Evolutionary conservation across 352 stramenopile species (phyloP).

Genomic region (Phytophthora boehmeriae): DNA sequence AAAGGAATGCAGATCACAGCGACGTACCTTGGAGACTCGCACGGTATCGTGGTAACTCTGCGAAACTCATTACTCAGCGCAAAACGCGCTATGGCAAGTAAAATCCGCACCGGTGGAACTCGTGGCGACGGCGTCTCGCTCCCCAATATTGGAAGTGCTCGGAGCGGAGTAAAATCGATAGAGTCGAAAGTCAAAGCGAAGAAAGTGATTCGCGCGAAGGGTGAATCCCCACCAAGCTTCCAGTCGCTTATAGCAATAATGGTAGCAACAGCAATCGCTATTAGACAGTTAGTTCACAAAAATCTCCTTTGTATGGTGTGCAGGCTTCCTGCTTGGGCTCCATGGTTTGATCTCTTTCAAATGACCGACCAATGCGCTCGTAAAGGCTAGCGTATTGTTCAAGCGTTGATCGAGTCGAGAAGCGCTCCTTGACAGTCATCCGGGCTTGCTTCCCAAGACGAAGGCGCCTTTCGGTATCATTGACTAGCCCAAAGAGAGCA

Average conservation of each 20-base stretch:
- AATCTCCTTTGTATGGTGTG: slow-evolving; percentile 4
- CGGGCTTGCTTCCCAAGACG: slow-evolving; percentile 42
- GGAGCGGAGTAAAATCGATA: slow-evolving; percentile 33
- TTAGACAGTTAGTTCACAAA: slow-evolving; percentile 19
- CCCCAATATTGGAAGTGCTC: slow-evolving; percentile 34
- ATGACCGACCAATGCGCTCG: slow-evolving; percentile 28
- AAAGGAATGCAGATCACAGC: slow-evolving; percentile 92
- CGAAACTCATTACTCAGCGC: slow-evolving; percentile 90
- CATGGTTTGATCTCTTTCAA: not conserved
- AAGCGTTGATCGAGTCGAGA: slow-evolving; percentile 28
- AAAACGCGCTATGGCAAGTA: slow-evolving; percentile 59
- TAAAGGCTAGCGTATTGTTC: slow-evolving; percentile 49
- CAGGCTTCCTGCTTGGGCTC: not conserved
- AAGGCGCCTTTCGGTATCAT: slow-evolving; percentile 21
- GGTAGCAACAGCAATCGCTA: slow-evolving; percentile 21
- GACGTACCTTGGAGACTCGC: slow-evolving; percentile 84
- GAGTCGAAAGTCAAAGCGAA: slow-evolving; percentile 40
- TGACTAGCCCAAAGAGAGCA: slow-evolving; percentile 36
- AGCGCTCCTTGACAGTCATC: slow-evolving; percentile 41
- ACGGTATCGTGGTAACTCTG: slow-evolving; percentile 93
- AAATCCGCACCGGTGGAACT: slow-evolving; percentile 45
- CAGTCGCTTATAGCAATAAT: slow-evolving; percentile 29
- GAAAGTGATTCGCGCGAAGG: slow-evolving; percentile 30
- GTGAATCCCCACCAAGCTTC: slow-evolving; percentile 31
- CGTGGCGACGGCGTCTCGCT: slow-evolving; percentile 67